phyloP scores from a whole-genome alignment of 78 protist species.

The Diacronema lutheri region DNA sequence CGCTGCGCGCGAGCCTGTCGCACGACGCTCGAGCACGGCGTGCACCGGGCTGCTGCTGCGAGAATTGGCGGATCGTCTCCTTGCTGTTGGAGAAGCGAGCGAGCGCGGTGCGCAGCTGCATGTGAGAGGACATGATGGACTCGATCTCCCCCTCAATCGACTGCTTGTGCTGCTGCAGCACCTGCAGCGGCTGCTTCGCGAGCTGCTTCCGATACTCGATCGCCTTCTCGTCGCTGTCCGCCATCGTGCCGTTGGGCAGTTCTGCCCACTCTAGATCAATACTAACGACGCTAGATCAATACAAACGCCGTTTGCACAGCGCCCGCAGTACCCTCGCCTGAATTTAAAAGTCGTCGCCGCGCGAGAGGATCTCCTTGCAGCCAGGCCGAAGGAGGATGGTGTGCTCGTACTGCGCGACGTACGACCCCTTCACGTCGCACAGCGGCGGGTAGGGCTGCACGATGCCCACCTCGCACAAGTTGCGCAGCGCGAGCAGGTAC shows the following conservation, averaged over 20 bases:
- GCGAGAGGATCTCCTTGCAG: conserved; percentile 90
- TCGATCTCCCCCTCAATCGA: not conserved
- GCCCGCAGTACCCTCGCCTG: no score
- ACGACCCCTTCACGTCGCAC: conserved; percentile 83
- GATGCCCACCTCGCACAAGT: conserved; percentile 78
- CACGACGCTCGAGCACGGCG: not conserved
- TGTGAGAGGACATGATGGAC: not conserved
- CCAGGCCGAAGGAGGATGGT: conserved; percentile 88
- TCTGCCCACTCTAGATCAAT: no score
- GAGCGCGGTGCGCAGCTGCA: not conserved
- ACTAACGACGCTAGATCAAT: no score
- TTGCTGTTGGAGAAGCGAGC: not conserved
- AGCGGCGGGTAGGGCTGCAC: conserved; percentile 91
- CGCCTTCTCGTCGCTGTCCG: no score
- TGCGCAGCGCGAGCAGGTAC: conserved; percentile 57
- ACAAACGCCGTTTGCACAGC: no score
- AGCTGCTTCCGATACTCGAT: not conserved
- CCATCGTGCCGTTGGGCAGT: no score
- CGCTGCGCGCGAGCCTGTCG: not conserved
- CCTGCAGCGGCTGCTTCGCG: not conserved
- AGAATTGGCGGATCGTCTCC: no score
- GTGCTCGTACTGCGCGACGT: conserved; percentile 79
- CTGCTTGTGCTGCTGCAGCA: not conserved
- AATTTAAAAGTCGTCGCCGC: conserved; percentile 90
- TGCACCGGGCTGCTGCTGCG: not conserved